Conservation (phyloP, 2,329 filamentous ascomycete species). For the Xylariaceae sp. region DNA sequence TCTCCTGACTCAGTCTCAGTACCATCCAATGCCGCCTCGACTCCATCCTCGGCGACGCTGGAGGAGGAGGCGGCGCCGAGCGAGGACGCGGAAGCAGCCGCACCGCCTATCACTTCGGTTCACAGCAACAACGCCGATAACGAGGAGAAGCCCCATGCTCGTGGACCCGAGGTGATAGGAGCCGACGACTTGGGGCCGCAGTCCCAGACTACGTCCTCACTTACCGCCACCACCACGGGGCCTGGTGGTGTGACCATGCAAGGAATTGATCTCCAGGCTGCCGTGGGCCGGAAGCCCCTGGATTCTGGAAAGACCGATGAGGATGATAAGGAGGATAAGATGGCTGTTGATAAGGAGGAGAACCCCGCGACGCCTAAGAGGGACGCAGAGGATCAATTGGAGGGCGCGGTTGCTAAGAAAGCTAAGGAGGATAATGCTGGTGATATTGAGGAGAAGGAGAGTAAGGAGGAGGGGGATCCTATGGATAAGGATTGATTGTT, state of each 20-base stretch:
- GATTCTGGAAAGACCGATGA: constrained; percentile 19
- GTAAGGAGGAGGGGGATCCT: constrained; percentile 6
- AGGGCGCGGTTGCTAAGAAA: constrained; percentile 45
- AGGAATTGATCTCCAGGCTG: constrained; percentile 59
- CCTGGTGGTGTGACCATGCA: constrained; percentile 45
- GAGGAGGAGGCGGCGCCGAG: constrained; percentile 19
- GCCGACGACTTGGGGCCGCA: constrained; percentile 84
- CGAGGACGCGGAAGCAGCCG: constrained; percentile 29
- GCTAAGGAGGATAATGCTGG: constrained; percentile 41
- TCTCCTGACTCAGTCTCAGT: constrained; percentile 18
- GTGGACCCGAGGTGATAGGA: constrained; percentile 81
- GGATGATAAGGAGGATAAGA: constrained; percentile 24
- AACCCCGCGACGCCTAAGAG: constrained; percentile 49
- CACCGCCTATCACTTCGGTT: constrained; percentile 35
- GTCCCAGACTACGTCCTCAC: constrained; percentile 36
- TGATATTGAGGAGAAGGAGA: neutral
- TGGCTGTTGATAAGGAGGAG: constrained; percentile 9
- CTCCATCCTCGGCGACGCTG: constrained; percentile 19
- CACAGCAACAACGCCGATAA: constrained; percentile 43
- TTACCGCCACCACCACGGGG: constrained; percentile 38
- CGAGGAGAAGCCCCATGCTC: constrained; percentile 72
- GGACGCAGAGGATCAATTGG: constrained; percentile 50
- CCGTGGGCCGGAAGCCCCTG: constrained; percentile 52
- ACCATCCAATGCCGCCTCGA: constrained; percentile 13
- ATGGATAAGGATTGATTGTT: constrained; percentile 14